A percentile compares a stretch with the other conserved stretches of the same genome.
Evolutionary conservation across 1,139 yeast species (phyloP).

Genomic region (Blastobotrys indianensis): DNA sequence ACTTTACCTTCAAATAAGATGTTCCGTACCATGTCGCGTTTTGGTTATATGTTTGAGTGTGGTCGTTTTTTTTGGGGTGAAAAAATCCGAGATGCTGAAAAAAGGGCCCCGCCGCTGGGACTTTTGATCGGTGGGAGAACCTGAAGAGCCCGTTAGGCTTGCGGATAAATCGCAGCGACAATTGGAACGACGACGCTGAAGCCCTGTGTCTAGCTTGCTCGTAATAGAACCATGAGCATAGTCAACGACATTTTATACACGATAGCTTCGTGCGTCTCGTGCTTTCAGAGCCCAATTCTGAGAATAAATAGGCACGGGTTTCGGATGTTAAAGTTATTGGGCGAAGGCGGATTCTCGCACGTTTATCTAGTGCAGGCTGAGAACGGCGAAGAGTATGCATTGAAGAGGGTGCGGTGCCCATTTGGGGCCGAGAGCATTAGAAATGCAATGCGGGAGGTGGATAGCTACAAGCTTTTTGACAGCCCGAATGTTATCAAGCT

Average conservation of each 20-base stretch:
- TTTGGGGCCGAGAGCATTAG: conserved; percentile 73
- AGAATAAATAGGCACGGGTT: conserved; percentile 33
- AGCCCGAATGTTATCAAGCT: conserved; percentile 63
- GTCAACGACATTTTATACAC: conserved; percentile 18
- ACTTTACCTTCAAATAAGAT: background rate
- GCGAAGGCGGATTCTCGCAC: conserved; percentile 87
- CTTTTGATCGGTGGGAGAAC: too few relatives aligned
- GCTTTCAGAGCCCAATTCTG: conserved; percentile 36
- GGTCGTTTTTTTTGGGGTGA: background rate
- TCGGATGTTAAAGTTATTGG: conserved; percentile 59
- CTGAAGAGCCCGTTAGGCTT: too few relatives aligned
- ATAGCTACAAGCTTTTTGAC: conserved; percentile 64
- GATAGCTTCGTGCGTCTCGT: conserved; percentile 33
- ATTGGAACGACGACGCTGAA: too few relatives aligned
- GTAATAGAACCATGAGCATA: background rate
- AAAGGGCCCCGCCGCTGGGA: too few relatives aligned
- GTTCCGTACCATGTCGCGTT: too few relatives aligned
- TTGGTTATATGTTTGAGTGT: background rate
- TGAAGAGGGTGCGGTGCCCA: conserved; percentile 83
- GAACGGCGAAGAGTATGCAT: conserved; percentile 53
- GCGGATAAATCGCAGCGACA: too few relatives aligned
- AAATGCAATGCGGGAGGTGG: conserved; percentile 70
- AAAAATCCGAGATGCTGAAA: background rate
- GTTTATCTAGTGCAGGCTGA: conserved; percentile 69
- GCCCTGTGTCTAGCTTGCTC: too few relatives aligned